Percentiles rank a stretch among this genome's conserved stretches.
These are phyloP conservation scores for Oxyria digyna DNA, from an alignment of 148 eudicot genomes.

Conservation along the genomic window DNA sequence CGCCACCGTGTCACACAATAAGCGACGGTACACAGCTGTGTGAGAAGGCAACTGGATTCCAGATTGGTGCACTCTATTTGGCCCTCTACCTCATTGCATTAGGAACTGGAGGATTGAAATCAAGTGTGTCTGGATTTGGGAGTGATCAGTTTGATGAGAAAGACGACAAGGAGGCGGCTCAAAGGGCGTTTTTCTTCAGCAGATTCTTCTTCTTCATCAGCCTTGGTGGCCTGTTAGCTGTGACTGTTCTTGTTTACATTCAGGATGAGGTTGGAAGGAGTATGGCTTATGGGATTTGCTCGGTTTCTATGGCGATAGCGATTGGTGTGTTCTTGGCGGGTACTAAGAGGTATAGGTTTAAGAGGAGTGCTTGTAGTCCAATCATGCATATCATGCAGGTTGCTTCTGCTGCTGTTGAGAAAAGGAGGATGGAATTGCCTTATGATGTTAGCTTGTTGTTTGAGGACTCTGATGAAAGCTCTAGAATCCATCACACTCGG, in stretches of 20 bases:
- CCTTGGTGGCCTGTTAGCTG: conserved; percentile 63
- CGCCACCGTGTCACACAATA: conserved; percentile 39
- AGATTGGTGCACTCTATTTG: conserved; percentile 28
- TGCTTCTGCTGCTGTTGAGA: conserved; percentile 43
- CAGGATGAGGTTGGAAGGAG: conserved; percentile 74
- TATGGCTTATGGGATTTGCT: conserved; percentile 73
- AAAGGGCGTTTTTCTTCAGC: conserved; percentile 74
- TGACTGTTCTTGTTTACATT: conserved; percentile 72
- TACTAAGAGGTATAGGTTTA: conserved; percentile 51
- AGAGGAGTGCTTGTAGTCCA: conserved; percentile 67
- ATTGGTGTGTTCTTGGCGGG: conserved; percentile 47
- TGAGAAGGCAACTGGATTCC: conserved; percentile 48
- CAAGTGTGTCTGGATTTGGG: conserved; percentile 69
- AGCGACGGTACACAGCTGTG: conserved; percentile 18
- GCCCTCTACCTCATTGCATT: conserved; percentile 48
- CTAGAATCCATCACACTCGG: conserved; percentile 52
- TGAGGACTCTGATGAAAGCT: conserved; percentile 44
- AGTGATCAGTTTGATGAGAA: conserved; percentile 58
- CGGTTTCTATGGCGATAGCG: conserved; percentile 55
- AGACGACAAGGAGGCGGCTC: conserved; percentile 60
- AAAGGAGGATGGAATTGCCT: conserved; percentile 44
- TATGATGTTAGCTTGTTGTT: conserved; percentile 37
- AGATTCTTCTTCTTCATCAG: conserved; percentile 89
- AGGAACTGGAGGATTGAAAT: conserved; percentile 62
- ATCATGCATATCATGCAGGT: conserved; percentile 64